phyloP scores from a whole-genome alignment of 495 filamentous ascomycete species.

The Podospora tetraspora region DNA sequence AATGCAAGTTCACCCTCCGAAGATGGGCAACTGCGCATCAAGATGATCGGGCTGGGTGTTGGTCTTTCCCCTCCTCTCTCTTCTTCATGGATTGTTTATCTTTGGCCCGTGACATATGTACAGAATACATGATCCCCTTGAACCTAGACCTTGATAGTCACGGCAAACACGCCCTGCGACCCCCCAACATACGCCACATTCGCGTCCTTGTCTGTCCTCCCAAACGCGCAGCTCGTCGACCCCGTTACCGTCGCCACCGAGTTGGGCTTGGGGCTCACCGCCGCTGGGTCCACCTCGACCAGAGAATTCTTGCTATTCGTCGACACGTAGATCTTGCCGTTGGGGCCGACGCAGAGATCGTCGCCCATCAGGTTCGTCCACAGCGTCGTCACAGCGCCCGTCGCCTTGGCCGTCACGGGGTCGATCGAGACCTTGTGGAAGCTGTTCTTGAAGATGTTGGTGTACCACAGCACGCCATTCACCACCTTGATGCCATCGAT shows the following conservation, averaged over 20 bases:
- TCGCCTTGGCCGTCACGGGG: slow-evolving; percentile 32
- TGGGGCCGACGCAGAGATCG: slow-evolving; percentile 38
- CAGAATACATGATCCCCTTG: not conserved
- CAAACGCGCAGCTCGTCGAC: slow-evolving; percentile 35
- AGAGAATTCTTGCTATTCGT: slow-evolving; percentile 36
- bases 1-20: no score
- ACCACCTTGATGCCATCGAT: slow-evolving; percentile 35
- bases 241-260: slow-evolving; percentile 30
- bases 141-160: slow-evolving; percentile 23
- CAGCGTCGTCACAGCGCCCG: slow-evolving; percentile 30
- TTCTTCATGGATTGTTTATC: no score
- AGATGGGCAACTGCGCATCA: no score
- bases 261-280: slow-evolving; percentile 26
- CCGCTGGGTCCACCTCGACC: slow-evolving; percentile 34
- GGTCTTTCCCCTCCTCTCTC: no score
- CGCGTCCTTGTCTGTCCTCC: slow-evolving; percentile 36
- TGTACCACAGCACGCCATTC: slow-evolving; percentile 37
- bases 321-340: slow-evolving; percentile 37
- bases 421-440: slow-evolving; percentile 39
- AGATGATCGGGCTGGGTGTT: no score
- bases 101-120: not conserved
- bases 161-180: slow-evolving; percentile 29
- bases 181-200: slow-evolving; percentile 36
- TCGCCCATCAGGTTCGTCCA: slow-evolving; percentile 41
- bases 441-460: slow-evolving; percentile 42